Base-by-base conservation (phyloP, 73 alveolate species). In the Loxodes magnus region DNA sequence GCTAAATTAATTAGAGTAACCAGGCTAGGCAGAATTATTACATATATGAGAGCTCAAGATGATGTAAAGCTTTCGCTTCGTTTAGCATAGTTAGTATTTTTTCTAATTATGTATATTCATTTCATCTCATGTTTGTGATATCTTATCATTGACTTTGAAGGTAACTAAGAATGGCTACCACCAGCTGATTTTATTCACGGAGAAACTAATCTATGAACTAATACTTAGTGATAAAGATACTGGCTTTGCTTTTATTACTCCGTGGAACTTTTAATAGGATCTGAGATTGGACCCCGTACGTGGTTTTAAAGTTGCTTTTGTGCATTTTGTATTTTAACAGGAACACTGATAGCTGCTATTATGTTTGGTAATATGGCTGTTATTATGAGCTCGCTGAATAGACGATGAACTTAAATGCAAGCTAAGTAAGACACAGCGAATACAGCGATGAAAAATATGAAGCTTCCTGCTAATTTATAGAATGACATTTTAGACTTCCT, bases 321-420 rank as follows among this genome's bases (percentile, higher is more conserved):
- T 26, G 58, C 64, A 7, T 15, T 56, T 33, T 51, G 61, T 9
- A 42, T 73, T 19, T 24, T 68, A 41, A 20, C 35, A 27, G 90
- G 82, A 27, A 68, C 83, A 4, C 35, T 75, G n/a, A 33, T 75
- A 2, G 59, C 51, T 33, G 84, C 90, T 5, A 55, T 39, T 26
- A 61, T 77, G 5, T 53, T 77, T 53, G 90, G 90, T 27, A 65
- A 71, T 43, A 30, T 77, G 7, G 77, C 84, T 2, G 67, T 61
- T 16, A 21, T 77, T 20, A 21, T 77, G 6, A 34, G 51, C 4
- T 31, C 20, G 22, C 36, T 70, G 43, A 50, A 61, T 10, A 31
- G 39, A 19, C 60, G 63, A 55, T 54, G 49, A 12, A 7, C 54
- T 20, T 9, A 20, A 5, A 62, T 61, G 25, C 42, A 53, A n/a